A percentile compares a stretch with the other conserved stretches of the same genome.
Conservation (phyloP, 108 stramenopile species). For the Stephanodiscus minutulus region DNA sequence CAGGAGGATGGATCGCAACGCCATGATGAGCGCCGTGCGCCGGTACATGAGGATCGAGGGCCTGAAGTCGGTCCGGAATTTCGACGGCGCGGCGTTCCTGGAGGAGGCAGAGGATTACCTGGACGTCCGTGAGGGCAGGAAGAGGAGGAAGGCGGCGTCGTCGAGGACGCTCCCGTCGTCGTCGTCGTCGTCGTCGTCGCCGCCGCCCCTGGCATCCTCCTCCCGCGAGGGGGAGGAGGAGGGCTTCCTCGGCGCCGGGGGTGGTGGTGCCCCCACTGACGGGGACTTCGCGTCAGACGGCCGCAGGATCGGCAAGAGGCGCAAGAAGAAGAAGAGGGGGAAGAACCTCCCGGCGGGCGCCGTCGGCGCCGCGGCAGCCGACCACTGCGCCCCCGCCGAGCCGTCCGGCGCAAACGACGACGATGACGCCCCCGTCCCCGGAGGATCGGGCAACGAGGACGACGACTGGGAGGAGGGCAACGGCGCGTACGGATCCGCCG, state of each 20-base stretch:
- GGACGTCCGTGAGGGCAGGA: constrained; percentile 10
- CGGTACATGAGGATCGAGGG: constrained; percentile 42
- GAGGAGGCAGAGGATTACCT: constrained; percentile 50
- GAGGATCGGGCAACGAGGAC: constrained; percentile 33
- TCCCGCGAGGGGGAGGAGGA: neutral
- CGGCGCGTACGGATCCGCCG: neutral
- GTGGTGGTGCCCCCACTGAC: constrained; percentile 7
- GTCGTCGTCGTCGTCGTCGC: neutral
- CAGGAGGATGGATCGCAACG: constrained; percentile 32
- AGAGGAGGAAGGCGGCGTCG: neutral
- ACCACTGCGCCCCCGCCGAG: neutral
- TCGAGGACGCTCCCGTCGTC: neutral
- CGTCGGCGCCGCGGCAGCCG: neutral
- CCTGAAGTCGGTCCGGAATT: constrained; percentile 33
- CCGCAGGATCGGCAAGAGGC: constrained; percentile 33
- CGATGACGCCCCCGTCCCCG: constrained; percentile 1
- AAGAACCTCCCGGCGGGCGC: constrained; percentile 5
- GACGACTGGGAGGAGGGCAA: constrained; percentile 6
- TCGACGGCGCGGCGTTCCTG: constrained; percentile 36
- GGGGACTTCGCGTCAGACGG: constrained; percentile 39
- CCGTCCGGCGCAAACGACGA: neutral
- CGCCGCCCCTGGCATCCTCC: no score
- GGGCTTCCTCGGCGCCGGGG: neutral
- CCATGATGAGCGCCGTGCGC: constrained; percentile 28
- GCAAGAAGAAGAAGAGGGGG: constrained; percentile 44